Conservation (phyloP, 1,284 basidiomycete genomes). For the Naganishia liquefaciens region DNA sequence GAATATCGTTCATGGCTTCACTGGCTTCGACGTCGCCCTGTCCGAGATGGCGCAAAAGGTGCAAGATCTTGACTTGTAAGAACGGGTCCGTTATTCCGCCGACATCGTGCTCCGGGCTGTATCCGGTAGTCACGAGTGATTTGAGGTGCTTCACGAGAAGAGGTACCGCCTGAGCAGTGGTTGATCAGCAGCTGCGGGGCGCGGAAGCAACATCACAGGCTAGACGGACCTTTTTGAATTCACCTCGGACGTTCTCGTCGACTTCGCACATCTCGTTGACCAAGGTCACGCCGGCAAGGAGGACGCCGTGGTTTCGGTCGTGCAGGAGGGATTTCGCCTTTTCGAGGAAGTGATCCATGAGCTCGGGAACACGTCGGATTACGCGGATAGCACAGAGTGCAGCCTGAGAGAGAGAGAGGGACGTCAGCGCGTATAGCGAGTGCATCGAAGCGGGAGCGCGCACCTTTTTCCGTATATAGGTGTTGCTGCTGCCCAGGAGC, state of each 20-base stretch:
- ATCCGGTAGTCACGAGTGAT: slow-evolving; percentile 91
- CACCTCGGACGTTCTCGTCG: slow-evolving; percentile 71
- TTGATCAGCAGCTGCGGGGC: background rate
- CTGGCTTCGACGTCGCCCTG: slow-evolving; percentile 81
- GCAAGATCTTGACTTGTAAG: slow-evolving; percentile 94
- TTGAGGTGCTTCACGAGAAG: slow-evolving; percentile 94
- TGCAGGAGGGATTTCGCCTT: slow-evolving; percentile 89
- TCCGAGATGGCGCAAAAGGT: slow-evolving; percentile 85
- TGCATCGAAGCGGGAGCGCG: slow-evolving; percentile 31
- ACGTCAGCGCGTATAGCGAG: slow-evolving; percentile 5
- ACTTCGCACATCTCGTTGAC: slow-evolving; percentile 91
- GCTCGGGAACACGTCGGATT: slow-evolving; percentile 94
- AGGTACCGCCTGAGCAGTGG: slow-evolving; percentile 71
- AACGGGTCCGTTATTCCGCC: slow-evolving; percentile 99
- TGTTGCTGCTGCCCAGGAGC: slow-evolving; percentile 93
- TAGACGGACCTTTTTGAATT: slow-evolving; percentile 78
- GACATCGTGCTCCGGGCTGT: slow-evolving; percentile 99
- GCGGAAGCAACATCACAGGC: background rate
- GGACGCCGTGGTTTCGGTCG: slow-evolving; percentile 95
- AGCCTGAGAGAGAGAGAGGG: slow-evolving; percentile 61
- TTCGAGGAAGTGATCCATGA: slow-evolving; percentile 86
- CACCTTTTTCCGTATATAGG: slow-evolving; percentile 98
- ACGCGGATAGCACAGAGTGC: slow-evolving; percentile 95
- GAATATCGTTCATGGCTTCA: slow-evolving; percentile 97
- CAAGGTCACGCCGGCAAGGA: slow-evolving; percentile 89